Percentiles rank a stretch among this genome's conserved stretches.
Evolutionary conservation across 169 alveolate species (phyloP).

Genomic region (Plasmodium malariae): DNA sequence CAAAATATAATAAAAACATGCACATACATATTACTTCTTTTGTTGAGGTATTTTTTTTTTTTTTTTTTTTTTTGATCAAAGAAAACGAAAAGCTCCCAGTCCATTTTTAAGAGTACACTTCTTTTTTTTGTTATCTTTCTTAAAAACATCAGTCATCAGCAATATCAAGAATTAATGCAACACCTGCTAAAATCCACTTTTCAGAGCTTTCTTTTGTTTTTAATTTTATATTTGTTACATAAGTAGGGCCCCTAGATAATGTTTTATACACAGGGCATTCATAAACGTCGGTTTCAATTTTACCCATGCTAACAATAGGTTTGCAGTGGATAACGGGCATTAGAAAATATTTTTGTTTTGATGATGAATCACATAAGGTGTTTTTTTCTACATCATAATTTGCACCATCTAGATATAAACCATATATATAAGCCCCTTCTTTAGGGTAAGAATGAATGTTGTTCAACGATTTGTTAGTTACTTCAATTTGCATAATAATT

Average conservation of each 20-base stretch:
- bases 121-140: too few species aligned
- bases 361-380: conserved; percentile 93
- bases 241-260: conserved; percentile 94
- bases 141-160: conserved; percentile 95
- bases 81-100: too few species aligned
- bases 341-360: conserved; percentile 95
- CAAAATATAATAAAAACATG: too few species aligned
- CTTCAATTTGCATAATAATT: conserved; percentile 94
- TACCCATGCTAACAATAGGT: conserved; percentile 85
- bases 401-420: conserved; percentile 93
- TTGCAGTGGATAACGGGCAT: conserved; percentile 97
- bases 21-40: too few species aligned
- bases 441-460: conserved; percentile 91
- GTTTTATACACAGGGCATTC: conserved; percentile 96
- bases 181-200: conserved; percentile 98
- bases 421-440: conserved; percentile 93
- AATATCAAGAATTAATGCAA: conserved; percentile 95
- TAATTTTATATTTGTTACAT: conserved; percentile 95
- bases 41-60: too few species aligned
- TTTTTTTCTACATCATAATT: conserved; percentile 93
- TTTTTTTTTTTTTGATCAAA: too few species aligned
- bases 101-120: too few species aligned
- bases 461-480: conserved; percentile 92
- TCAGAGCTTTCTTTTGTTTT: conserved; percentile 94
- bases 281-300: conserved; percentile 92